Base-by-base conservation (phyloP, 2,329 filamentous ascomycete species). In the Nannizzia gypsea region DNA sequence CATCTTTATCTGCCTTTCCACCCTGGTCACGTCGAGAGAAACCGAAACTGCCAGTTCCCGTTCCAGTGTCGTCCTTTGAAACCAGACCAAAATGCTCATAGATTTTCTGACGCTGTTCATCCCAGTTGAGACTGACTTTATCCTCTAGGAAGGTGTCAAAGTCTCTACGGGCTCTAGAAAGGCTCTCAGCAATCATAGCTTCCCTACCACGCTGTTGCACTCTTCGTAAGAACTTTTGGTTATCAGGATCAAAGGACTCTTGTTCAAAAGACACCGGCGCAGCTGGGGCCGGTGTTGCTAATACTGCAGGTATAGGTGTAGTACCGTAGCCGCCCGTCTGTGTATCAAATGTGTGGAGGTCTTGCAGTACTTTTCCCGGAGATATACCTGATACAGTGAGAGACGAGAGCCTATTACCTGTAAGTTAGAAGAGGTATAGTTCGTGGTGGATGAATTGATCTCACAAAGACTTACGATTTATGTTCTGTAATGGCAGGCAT, bases 131-230 rank as follows among this genome's bases (percentile, higher is more conserved):
- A 31, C 90, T 89, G 56, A 97, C 85, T 69, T 95, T 95, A 67
- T 96, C 91, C 71, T 97, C 91, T 60, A 99, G 80, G 71, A 96
- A 97, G 62, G 83, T 82, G 71, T 99, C 91, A 71, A 99, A 97
- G 69, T 97, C 93, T 60, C 85, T 84, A 62, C 92, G 86, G 3
- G 91, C 93, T 68, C 91, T 85, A 68, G 92, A 87, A 63, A 97
- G 79, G n/a, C 90, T 89, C 71, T 96, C 90, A 36, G 88, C 83
- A 67, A 96, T 91, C 83, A 96, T 91, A 69, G 88, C 90, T 60
- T 95, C 79, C 3, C 91, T 93, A 17, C 90, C 95, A 74, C 95
- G 92, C 55, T 89, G 89, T 73, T 95, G 90, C 62, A 96, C 79
- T 67, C 89, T 90, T 59, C 88, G 83, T 57, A 96, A 81, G 70